These are phyloP conservation scores for Leptographium flavum DNA, from an alignment of 2,329 filamentous ascomycete genomes.

Conservation along the genomic window DNA sequence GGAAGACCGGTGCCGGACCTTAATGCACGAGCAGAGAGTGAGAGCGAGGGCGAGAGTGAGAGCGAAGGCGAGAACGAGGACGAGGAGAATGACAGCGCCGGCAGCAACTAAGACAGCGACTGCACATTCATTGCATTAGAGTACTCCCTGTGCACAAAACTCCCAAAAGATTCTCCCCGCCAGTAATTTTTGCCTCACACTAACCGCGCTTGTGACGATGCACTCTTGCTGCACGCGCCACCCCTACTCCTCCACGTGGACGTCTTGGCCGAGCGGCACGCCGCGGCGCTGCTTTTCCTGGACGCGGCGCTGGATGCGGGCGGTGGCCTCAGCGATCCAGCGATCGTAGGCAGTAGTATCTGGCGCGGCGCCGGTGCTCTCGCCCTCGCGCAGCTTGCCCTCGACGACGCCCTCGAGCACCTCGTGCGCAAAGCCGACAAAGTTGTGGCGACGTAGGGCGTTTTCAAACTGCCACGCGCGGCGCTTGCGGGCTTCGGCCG, in stretches of 20 bases:
- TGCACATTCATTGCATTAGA: too few species aligned
- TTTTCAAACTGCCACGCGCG: conserved; percentile 91
- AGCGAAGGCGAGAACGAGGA: neutral
- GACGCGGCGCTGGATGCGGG: conserved; percentile 18
- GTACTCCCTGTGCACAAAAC: too few species aligned
- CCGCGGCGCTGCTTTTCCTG: conserved; percentile 17
- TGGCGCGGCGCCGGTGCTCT: too few species aligned
- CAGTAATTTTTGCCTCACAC: too few species aligned
- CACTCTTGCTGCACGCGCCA: neutral
- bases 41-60: neutral
- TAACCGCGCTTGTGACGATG: too few species aligned
- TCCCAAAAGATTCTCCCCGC: too few species aligned
- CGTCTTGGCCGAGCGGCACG: conserved; percentile 12
- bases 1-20: too few species aligned
- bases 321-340: conserved; percentile 52
- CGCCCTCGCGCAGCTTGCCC: conserved; percentile 47
- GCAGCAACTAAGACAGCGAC: too few species aligned
- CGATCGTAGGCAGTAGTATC: conserved; percentile 42
- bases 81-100: too few species aligned
- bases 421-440: conserved; percentile 89
- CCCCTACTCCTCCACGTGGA: conserved; percentile 16
- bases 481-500: conserved; percentile 70
- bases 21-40: too few species aligned
- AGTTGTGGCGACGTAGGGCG: conserved; percentile 80
- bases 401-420: conserved; percentile 75